Evolutionary conservation across 2,329 filamentous ascomycete species (phyloP).

Genomic region (Fusarium torreyae): DNA sequence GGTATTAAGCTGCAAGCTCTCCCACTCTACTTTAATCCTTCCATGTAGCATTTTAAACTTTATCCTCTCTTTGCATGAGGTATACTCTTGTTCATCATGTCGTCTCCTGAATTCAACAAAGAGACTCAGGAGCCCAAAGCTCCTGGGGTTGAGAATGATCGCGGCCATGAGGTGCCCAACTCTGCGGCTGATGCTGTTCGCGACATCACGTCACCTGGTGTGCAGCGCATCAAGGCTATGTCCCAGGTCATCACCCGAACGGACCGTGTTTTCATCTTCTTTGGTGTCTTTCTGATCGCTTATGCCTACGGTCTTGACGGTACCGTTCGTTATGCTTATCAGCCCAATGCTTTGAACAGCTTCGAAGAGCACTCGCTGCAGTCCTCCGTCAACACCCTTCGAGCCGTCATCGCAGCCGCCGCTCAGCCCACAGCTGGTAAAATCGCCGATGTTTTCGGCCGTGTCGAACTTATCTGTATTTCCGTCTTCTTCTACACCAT

Average conservation of each 20-base stretch:
- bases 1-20: constrained; percentile 12
- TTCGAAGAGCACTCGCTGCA: constrained; percentile 69
- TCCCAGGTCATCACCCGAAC: constrained; percentile 64
- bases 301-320: constrained; percentile 76
- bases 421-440: constrained; percentile 72
- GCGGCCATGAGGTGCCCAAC: constrained; percentile 10
- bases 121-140: constrained; percentile 17
- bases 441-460: constrained; percentile 75
- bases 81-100: constrained; percentile 13
- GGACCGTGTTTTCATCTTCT: constrained; percentile 72
- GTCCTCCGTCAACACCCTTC: constrained; percentile 71
- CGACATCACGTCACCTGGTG: constrained; percentile 64
- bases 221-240: constrained; percentile 72
- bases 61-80: background rate
- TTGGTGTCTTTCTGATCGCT: constrained; percentile 73
- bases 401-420: constrained; percentile 72
- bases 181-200: constrained; percentile 48
- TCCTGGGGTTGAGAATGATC: constrained; percentile 7
- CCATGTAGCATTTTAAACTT: background rate
- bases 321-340: constrained; percentile 69
- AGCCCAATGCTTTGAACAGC: constrained; percentile 67
- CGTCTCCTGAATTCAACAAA: constrained; percentile 12
- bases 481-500: constrained; percentile 74
- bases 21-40: background rate
- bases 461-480: constrained; percentile 69